Evolutionary conservation across 441 rosid genomes (phyloP).

Genomic region (Populus tomentosa): DNA sequence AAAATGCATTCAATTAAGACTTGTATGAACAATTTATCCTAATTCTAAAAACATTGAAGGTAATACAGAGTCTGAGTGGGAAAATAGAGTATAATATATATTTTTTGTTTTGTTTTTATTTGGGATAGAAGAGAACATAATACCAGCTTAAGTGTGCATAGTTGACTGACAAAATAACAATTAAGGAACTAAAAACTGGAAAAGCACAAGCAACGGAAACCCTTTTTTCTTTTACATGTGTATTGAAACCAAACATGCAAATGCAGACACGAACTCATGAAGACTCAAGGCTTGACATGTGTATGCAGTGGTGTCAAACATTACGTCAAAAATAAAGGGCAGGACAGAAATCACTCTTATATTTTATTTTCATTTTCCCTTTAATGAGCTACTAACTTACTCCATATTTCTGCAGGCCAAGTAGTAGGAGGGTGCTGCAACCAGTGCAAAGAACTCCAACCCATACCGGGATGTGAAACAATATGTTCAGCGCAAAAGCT

Average conservation of each 20-base stretch:
- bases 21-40: no score
- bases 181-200: neutral
- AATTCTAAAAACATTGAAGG: no score
- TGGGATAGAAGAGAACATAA: neutral
- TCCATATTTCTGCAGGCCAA: conserved; percentile 70
- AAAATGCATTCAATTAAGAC: neutral
- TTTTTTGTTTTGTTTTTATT: no score
- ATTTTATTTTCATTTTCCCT: no score
- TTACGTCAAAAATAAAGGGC: neutral
- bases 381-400: conserved; percentile 22
- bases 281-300: neutral
- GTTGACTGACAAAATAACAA: neutral
- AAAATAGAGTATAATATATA: no score
- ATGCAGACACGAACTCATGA: neutral
- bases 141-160: no score
- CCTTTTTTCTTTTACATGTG: neutral
- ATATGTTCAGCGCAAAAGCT: conserved; percentile 57
- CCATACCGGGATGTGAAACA: conserved; percentile 55
- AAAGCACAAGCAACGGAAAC: neutral
- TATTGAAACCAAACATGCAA: neutral
- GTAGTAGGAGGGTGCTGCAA: conserved; percentile 55
- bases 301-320: neutral
- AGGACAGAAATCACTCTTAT: no score
- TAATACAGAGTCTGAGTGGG: no score
- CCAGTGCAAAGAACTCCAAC: conserved; percentile 61